Evolutionary conservation across 768 basidiomycete genomes (phyloP).

Genomic region (Amanita inopinata): DNA sequence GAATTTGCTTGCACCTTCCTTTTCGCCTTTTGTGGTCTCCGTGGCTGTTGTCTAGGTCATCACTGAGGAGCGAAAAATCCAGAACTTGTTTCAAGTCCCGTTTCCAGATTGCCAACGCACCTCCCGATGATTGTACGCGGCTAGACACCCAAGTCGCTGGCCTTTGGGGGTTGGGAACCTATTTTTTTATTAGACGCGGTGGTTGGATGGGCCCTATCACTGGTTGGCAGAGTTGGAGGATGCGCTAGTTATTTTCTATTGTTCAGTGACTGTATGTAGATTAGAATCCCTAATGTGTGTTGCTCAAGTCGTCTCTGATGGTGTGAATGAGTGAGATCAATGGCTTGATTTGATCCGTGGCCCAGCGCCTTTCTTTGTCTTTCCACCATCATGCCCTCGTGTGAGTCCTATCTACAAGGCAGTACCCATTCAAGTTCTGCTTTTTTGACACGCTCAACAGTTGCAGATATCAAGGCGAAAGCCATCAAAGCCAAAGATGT

Average conservation of each 20-base stretch:
- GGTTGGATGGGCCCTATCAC: background rate
- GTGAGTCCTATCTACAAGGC: slow-evolving; percentile 14
- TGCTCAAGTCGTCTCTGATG: too few relatives aligned
- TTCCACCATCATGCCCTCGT: slow-evolving; percentile 22
- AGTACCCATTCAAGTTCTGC: background rate
- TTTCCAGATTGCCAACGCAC: slow-evolving; percentile 31
- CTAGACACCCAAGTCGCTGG: too few relatives aligned
- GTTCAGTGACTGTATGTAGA: slow-evolving; percentile 7
- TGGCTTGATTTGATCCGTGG: slow-evolving; percentile 7
- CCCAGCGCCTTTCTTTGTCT: too few relatives aligned
- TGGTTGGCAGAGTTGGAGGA: too few relatives aligned
- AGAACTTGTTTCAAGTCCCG: slow-evolving; percentile 37
- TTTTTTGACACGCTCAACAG: slow-evolving; percentile 20
- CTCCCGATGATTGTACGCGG: slow-evolving; percentile 25
- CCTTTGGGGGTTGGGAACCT: too few relatives aligned
- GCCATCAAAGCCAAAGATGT: slow-evolving; percentile 54
- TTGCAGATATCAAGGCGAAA: slow-evolving; percentile 58
- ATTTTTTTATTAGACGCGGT: too few relatives aligned
- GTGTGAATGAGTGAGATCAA: too few relatives aligned
- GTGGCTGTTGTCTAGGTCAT: slow-evolving; percentile 22
- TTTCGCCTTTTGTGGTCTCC: too few relatives aligned
- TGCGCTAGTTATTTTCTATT: background rate
- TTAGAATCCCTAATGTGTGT: slow-evolving; percentile 3
- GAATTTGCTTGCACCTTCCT: too few relatives aligned
- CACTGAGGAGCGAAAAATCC: slow-evolving; percentile 31